Base-by-base conservation (phyloP, 2,329 filamentous ascomycete species). In the Bertia moriformis region DNA sequence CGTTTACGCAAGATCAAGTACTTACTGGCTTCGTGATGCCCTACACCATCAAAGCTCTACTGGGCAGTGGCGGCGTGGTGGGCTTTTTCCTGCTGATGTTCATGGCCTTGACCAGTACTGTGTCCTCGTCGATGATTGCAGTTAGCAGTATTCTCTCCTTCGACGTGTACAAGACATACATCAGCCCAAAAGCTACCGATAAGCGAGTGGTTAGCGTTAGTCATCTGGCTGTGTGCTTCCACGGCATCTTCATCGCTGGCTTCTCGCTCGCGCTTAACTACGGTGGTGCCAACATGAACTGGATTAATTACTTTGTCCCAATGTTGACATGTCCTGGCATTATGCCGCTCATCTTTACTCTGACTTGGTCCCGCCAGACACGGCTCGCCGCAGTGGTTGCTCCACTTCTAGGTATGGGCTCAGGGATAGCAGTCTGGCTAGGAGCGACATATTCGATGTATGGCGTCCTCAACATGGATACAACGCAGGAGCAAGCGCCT, bases 61-160 rank as follows among this genome's bases (percentile, higher is more conserved):
- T 66, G 5, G 65, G 65, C 4, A 52, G 54, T 32, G 53, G 54
- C 7, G 64, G 60, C 1, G 61, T 61, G 7, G 52, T 56, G 2
- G 64, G 55, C 2, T 59, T 65, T 37, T 59, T 70, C 14, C 55
- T 70, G 0, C 51, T 69, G 4, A 49, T 68, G 1, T 69, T 69
- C 50, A 69, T 69, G 66, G 63, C 66, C 3, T 46, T 69, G 18
- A 70, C 66, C 1, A 64, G 60, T 39, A 68, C 64, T 0, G 57
- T 67, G 0, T 67, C 63, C 0, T 66, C 66, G 0, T 63, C 59
- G 3, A 62, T 67, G 55, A 69, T 70, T 37, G 66, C 66, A 1
- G 65, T 68, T 17, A 64, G 60, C 51, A 64, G 60, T 41, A 68
- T 70, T 33, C 50, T 69, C 4, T 65, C 63, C 4, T 61, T 66